A percentile compares a stretch with the other conserved stretches of the same genome.
phyloP scores from a whole-genome alignment of 1,284 basidiomycete species.

The Pholiota adiposa region DNA sequence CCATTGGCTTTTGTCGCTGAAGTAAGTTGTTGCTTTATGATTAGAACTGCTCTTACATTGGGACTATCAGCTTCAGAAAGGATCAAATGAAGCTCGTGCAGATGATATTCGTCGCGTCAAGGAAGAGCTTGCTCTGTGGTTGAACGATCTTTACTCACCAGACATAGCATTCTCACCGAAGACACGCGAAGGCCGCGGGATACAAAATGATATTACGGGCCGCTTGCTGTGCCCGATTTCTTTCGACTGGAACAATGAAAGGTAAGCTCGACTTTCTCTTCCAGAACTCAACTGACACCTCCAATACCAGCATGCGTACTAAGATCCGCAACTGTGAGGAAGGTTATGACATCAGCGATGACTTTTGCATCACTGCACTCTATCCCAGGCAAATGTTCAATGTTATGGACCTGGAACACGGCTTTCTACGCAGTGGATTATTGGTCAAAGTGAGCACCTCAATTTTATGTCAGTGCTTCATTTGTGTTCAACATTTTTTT shows the following conservation, averaged over 20 bases:
- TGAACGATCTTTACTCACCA: neutral
- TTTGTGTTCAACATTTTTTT: neutral
- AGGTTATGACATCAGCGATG: no score
- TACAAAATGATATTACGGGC: neutral
- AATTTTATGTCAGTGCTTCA: no score
- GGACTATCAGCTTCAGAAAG: neutral
- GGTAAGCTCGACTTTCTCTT: neutral
- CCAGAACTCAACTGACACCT: neutral
- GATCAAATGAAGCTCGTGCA: neutral
- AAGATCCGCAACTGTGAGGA: neutral
- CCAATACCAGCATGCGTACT: neutral
- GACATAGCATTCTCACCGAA: neutral
- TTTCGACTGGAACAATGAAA: neutral
- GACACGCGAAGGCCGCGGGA: neutral
- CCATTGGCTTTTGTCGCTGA: no score
- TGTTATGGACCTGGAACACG: neutral
- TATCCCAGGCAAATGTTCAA: neutral
- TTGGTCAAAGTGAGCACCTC: neutral
- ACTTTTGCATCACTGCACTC: no score
- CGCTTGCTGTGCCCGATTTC: neutral
- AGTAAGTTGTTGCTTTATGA: no score
- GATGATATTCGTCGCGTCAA: neutral
- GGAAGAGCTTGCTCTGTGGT: neutral
- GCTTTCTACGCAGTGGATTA: neutral
- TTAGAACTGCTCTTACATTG: no score